Evolutionary conservation across 192 early-diverging fungal genomes (phyloP), one percentile per base, ranked within the genome.

Genomic region (Entophlyctis helioformis): DNA sequence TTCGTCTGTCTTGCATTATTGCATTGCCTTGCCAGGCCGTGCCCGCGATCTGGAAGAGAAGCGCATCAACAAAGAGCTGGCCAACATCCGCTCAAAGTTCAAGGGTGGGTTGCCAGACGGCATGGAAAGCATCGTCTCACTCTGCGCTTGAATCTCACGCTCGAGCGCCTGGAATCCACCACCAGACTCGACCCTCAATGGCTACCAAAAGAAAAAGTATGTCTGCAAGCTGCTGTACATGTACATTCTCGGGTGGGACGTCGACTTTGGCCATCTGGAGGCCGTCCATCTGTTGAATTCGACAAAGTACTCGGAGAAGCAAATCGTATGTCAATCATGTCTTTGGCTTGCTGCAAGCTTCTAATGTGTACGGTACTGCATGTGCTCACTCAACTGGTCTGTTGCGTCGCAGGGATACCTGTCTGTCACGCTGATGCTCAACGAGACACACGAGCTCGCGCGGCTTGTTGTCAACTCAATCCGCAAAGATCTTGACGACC

Each of bases 141-240:
- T 27, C 16, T 11, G 5, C 23, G 13, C 10, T 6, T 51, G 16
- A 35, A 36, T 21, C 6, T 56, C 44, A 0, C 48, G 2, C 36
- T 20, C 4, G 3, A 54, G 13, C 38, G 10, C 7, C 18, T 1
- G 18, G 13, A 23, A 39, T 24, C 20, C 18, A 40, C n/a, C 22
- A 33, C 24, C 46, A 94, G 96, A 96, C 54, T 67, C 81, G 15
- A 82, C 60, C 44, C 62, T 99, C 46, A 92, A 86, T 63, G 94
- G 96, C 25, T 98, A 98, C 72, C 87, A 99, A 61, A 91, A 92
- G 69, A 96, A 95, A 70, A 99, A 99, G 56, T 99, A 99, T 63
- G 91, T 99, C 35, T 88, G 86, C 69, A 99, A 99, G 65, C 74
- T 99, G 15, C 59, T 99, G 36, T 99, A 98, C 72, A 99, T 99